These are phyloP conservation scores for Orobanche coerulescens DNA, from an alignment of 257 asterid species.

Conservation along the genomic window DNA sequence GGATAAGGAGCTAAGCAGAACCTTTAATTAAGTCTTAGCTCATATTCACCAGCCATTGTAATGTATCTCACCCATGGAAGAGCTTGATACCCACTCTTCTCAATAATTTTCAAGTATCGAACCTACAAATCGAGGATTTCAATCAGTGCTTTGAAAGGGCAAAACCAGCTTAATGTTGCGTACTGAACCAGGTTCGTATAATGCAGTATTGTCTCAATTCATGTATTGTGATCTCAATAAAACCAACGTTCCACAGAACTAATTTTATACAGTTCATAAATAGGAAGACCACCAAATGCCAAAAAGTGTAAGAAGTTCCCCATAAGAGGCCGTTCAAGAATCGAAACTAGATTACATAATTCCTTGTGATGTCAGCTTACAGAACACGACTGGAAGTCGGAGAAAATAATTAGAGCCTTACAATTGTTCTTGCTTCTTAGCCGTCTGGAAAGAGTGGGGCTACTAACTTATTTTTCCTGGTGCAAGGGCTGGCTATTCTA, in stretches of 20 bases:
- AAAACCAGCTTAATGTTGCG: not conserved
- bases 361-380: not conserved
- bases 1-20: not conserved
- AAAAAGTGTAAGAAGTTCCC: not conserved
- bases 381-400: not conserved
- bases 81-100: slow-evolving; percentile 83
- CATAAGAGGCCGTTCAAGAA: not conserved
- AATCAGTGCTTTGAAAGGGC: not conserved
- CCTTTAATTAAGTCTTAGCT: slow-evolving; percentile 45
- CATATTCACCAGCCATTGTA: slow-evolving; percentile 89
- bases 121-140: slow-evolving; percentile 34
- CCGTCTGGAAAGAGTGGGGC: not conserved
- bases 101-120: slow-evolving; percentile 78
- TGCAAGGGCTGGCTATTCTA: too few species aligned
- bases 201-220: too few species aligned
- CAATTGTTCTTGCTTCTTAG: not conserved
- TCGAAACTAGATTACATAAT: not conserved
- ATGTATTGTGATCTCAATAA: too few species aligned
- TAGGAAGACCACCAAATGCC: not conserved
- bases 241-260: too few species aligned
- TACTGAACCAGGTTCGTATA: too few species aligned
- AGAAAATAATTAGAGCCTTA: not conserved
- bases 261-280: too few species aligned
- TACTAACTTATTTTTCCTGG: too few species aligned
- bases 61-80: slow-evolving; percentile 91